These are phyloP conservation scores for Suillus cothurnatus DNA, from an alignment of 768 basidiomycete species.

Conservation along the genomic window DNA sequence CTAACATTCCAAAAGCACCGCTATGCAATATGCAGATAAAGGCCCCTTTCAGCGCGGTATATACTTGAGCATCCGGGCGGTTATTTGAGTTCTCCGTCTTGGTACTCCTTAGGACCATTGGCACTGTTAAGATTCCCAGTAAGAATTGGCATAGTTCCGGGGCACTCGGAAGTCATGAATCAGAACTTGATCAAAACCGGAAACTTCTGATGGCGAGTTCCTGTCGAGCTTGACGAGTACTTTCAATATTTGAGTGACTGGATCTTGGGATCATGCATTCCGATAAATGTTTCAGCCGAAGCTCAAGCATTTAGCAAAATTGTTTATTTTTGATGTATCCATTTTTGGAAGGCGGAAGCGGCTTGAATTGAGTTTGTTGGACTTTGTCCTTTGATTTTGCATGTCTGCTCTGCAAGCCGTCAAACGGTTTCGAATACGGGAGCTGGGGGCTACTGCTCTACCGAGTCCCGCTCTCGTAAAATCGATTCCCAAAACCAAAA, in stretches of 20 bases:
- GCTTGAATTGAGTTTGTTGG: not conserved
- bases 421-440: slow-evolving; percentile 28
- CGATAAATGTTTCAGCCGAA: not conserved
- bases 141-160: too few species aligned
- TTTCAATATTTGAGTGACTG: not conserved
- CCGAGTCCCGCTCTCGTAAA: slow-evolving; percentile 13
- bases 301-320: not conserved
- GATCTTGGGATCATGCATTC: not conserved
- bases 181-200: not conserved
- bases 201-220: not conserved
- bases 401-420: slow-evolving; percentile 18
- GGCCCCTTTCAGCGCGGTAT: not conserved
- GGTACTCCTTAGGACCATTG: too few species aligned
- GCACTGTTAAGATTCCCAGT: too few species aligned
- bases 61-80: not conserved
- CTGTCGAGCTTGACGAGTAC: not conserved
- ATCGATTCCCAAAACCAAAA: slow-evolving; percentile 28
- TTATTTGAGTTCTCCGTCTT: not conserved
- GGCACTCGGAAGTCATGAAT: not conserved
- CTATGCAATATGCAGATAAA: not conserved
- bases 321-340: not conserved
- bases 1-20: not conserved
- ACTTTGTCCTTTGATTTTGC: not conserved
- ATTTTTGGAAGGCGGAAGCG: not conserved
- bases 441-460: slow-evolving; percentile 21